These are phyloP conservation scores for Penicillium herquei DNA, from an alignment of 495 filamentous ascomycete genomes.

Conservation along the genomic window DNA sequence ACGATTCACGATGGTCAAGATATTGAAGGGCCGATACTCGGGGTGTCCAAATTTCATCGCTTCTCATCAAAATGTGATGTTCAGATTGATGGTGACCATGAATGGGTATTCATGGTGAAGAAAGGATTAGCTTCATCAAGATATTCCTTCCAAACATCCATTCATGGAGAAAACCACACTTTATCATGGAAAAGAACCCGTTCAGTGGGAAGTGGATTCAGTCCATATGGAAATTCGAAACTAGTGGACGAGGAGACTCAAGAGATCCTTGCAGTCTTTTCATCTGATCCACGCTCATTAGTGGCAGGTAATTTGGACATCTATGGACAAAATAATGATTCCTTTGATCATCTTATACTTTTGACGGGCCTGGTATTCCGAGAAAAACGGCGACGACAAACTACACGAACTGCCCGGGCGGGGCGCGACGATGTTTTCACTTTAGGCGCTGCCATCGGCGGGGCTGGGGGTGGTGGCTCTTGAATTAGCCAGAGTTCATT, in stretches of 20 bases:
- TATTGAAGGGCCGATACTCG: slow-evolving; percentile 3
- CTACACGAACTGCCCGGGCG: slow-evolving; percentile 2
- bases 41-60: slow-evolving; percentile 7
- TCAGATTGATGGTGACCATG: background rate
- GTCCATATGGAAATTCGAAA: slow-evolving; percentile 11
- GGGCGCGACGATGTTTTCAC: slow-evolving; percentile 7
- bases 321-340: slow-evolving; percentile 8
- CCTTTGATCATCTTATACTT: slow-evolving; percentile 9
- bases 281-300: slow-evolving; percentile 7
- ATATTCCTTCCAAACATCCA: slow-evolving; percentile 3
- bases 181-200: slow-evolving; percentile 17
- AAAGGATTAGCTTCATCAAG: slow-evolving; percentile 7
- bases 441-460: background rate
- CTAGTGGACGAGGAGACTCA: slow-evolving; percentile 9
- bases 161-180: background rate
- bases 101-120: slow-evolving; percentile 5
- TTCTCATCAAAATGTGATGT: slow-evolving; percentile 13
- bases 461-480: background rate
- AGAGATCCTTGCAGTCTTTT: slow-evolving; percentile 14
- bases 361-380: slow-evolving; percentile 14
- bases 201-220: slow-evolving; percentile 8
- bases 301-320: slow-evolving; percentile 13
- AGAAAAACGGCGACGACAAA: slow-evolving; percentile 12
- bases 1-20: slow-evolving; percentile 9
- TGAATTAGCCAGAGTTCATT: background rate